Base-by-base conservation (phyloP, 225 moss, liverwort and hornwort genomes). In the Sphagnum tenellum region DNA sequence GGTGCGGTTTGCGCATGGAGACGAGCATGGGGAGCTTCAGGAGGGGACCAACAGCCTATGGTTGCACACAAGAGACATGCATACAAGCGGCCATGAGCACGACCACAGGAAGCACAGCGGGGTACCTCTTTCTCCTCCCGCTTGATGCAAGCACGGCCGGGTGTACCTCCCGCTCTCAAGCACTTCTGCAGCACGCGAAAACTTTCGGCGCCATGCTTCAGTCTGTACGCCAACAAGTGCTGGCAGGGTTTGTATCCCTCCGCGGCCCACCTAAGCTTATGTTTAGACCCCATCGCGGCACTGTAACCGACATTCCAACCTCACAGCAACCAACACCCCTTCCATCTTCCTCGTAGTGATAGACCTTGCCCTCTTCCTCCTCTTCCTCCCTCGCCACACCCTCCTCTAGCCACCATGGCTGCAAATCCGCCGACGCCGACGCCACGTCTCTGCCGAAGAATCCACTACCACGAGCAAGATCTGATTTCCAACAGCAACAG, bases 11-110 rank as follows among this genome's bases (percentile, higher is more conserved):
- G 80, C 7, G 89, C 93, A 70, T 93, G 93, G 61, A 80, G 45
- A 7, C 86, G 76, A 4, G 93, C 89, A 55, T 90, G 89, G 0
- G 82, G 72, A 54, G 73, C 72, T 70, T 81, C 81, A 6, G 85
- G 85, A 12, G 78, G 82, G n/a, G 62, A 64, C 93, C 93, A 93
- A 57, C 93, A 93, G 1, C 89, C 93, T 47, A 93, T 89, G 13
- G 83, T 89, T 3, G 89, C 93, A 49, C 93, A 93, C 45, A 75
- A 75, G 44, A 93, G 62, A 65, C 93, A 93, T 7, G 88, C 93
- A 14, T 93, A 93, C 60, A 93, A 58, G 55, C 93, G 66, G 4
- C 89, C 89, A 4, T 79, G 82, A 3, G 79, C 81, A 62, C 82
- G 76, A n/a, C 80, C 89, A 12, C 93, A 93, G 52, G 73, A 75